These are phyloP conservation scores for Pleurotus tuber-regium DNA, from an alignment of 768 basidiomycete genomes.

Conservation along the genomic window DNA sequence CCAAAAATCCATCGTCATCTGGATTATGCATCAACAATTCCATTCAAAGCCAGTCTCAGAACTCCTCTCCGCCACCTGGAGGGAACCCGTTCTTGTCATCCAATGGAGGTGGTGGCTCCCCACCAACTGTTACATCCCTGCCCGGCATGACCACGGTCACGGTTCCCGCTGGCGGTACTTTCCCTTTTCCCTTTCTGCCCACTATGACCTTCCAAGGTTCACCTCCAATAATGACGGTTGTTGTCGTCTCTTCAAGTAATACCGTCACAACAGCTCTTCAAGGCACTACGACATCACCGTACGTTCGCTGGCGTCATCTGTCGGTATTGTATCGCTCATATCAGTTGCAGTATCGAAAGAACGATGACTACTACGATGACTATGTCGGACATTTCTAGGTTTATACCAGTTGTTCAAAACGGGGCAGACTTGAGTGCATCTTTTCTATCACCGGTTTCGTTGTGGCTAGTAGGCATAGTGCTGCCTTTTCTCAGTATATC, in stretches of 20 bases:
- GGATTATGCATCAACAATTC: slow-evolving; percentile 21
- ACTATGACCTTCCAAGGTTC: neutral
- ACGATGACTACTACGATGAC: slow-evolving; percentile 14
- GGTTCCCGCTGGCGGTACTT: neutral
- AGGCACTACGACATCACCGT: neutral
- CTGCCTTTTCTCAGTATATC: too few species aligned
- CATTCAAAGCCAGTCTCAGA: slow-evolving; percentile 32
- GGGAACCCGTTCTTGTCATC: slow-evolving; percentile 28
- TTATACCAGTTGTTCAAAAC: slow-evolving; percentile 15
- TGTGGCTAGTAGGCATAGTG: neutral
- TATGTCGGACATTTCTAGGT: slow-evolving; percentile 12
- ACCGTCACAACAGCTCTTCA: neutral
- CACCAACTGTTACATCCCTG: slow-evolving; percentile 9
- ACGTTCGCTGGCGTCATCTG: slow-evolving; percentile 8
- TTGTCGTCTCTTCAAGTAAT: neutral
- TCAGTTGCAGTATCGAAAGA: slow-evolving; percentile 3
- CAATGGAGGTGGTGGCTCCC: neutral
- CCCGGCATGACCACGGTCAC: slow-evolving; percentile 3
- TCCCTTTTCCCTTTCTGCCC: neutral
- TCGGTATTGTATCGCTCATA: too few species aligned
- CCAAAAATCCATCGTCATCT: slow-evolving; percentile 23
- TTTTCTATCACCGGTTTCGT: neutral
- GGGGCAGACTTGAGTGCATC: neutral
- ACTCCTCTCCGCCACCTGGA: slow-evolving; percentile 25
- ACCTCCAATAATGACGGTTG: slow-evolving; percentile 1